Conservation (phyloP, 106 monocot species). For the Dendrobium catenatum region DNA sequence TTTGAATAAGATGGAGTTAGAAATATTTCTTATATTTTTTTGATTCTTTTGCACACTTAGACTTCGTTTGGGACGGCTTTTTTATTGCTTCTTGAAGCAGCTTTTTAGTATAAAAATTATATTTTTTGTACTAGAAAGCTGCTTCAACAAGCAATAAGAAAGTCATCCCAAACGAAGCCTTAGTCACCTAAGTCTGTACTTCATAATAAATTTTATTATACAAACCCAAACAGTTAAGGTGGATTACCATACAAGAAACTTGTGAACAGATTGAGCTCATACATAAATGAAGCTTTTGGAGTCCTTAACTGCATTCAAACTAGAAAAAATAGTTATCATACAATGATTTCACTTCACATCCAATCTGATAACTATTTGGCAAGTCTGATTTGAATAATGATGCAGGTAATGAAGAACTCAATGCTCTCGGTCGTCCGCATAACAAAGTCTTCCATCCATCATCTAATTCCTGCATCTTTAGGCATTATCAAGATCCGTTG, state of each 20-base stretch:
- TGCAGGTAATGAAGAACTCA: neutral
- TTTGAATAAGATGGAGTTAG: too few species aligned
- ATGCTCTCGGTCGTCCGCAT: neutral
- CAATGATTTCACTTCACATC: neutral
- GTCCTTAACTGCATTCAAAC: neutral
- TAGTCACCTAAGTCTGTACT: too few species aligned
- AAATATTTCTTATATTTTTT: too few species aligned
- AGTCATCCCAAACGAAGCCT: too few species aligned
- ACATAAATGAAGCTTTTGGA: neutral
- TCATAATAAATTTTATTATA: neutral
- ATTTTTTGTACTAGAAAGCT: too few species aligned
- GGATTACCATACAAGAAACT: neutral
- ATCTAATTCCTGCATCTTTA: conserved; percentile 2
- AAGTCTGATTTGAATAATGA: neutral
- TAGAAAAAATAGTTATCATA: too few species aligned
- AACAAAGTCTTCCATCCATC: conserved; percentile 3
- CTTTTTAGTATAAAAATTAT: too few species aligned
- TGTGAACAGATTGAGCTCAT: neutral
- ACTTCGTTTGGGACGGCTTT: too few species aligned
- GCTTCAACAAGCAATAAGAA: too few species aligned
- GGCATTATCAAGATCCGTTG: neutral
- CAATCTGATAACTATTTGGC: neutral
- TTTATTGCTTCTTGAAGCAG: too few species aligned
- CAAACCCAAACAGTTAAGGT: neutral
- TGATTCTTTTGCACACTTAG: too few species aligned